Conservation (phyloP, 2,329 filamentous ascomycete species). For the Aspergillus calidoustus region DNA sequence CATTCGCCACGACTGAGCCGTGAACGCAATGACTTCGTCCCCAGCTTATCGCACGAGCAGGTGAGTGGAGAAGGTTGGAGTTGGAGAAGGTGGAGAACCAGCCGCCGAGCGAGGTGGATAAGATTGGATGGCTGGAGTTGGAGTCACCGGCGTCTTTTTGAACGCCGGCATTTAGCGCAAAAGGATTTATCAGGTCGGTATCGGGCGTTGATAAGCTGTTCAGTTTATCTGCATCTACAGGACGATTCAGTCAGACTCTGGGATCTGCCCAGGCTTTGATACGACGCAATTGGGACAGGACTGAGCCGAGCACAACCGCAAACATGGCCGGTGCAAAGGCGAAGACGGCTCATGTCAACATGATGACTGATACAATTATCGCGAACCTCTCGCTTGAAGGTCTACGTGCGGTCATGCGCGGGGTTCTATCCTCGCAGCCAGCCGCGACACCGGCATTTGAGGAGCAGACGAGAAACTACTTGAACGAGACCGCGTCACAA, state of each 20-base stretch:
- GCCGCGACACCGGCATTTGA: neutral
- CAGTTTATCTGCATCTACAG: no score
- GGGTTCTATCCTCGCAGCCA: neutral
- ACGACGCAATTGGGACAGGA: neutral
- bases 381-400: slow-evolving; percentile 49
- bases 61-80: neutral
- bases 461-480: neutral
- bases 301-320: neutral
- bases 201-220: no score
- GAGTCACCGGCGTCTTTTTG: neutral
- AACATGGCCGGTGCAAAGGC: neutral
- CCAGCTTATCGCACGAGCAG: neutral
- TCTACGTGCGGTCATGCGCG: slow-evolving; percentile 44
- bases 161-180: neutral
- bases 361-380: slow-evolving; percentile 54
- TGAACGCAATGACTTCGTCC: neutral
- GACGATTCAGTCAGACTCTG: no score
- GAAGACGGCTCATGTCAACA: slow-evolving; percentile 49
- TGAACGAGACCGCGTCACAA: neutral
- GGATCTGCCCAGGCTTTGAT: no score
- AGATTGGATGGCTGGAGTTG: neutral
- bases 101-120: no score
- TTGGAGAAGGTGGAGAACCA: neutral
- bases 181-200: no score
- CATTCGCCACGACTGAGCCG: neutral